Conservation (phyloP, 1,284 basidiomycete species). For the Naganishia cerealis region DNA sequence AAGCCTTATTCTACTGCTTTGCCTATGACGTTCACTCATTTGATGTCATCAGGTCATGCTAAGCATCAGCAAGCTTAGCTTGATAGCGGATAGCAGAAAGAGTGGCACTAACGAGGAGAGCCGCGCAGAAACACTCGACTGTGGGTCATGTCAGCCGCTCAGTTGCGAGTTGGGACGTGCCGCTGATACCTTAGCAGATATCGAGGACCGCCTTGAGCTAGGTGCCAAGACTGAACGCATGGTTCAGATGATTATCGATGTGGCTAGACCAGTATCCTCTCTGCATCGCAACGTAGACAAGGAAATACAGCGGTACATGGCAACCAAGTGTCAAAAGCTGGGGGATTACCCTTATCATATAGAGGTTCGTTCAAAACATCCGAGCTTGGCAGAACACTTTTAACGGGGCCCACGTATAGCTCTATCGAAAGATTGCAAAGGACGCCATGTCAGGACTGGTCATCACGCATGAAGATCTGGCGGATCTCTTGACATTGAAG, state of each 20-base stretch:
- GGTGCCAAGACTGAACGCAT: slow-evolving; percentile 59
- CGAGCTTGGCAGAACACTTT: slow-evolving; percentile 8
- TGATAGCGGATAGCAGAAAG: slow-evolving; percentile 68
- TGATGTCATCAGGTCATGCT: slow-evolving; percentile 68
- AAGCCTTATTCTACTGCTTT: slow-evolving; percentile 40
- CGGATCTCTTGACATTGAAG: slow-evolving; percentile 59
- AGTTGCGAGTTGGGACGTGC: not conserved
- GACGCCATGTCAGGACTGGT: slow-evolving; percentile 49
- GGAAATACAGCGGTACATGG: slow-evolving; percentile 29
- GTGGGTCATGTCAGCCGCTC: slow-evolving; percentile 32
- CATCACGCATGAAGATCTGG: slow-evolving; percentile 56
- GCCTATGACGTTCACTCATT: slow-evolving; percentile 6
- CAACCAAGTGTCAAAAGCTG: slow-evolving; percentile 21
- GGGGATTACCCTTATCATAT: slow-evolving; percentile 15
- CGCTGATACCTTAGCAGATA: slow-evolving; percentile 38
- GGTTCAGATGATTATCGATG: slow-evolving; percentile 38
- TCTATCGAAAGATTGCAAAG: slow-evolving; percentile 40
- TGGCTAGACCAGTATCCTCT: slow-evolving; percentile 21
- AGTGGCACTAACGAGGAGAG: slow-evolving; percentile 38
- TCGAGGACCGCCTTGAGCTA: slow-evolving; percentile 59
- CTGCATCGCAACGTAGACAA: slow-evolving; percentile 16
- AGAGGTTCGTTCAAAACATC: not conserved
- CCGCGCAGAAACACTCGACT: slow-evolving; percentile 33
- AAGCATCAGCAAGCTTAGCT: slow-evolving; percentile 83
- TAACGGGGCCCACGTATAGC: slow-evolving; percentile 13